A percentile compares a stretch with the other conserved stretches of the same genome.
These are phyloP conservation scores for Backusella luteola DNA, from an alignment of 192 early-diverging fungal species.

Conservation along the genomic window DNA sequence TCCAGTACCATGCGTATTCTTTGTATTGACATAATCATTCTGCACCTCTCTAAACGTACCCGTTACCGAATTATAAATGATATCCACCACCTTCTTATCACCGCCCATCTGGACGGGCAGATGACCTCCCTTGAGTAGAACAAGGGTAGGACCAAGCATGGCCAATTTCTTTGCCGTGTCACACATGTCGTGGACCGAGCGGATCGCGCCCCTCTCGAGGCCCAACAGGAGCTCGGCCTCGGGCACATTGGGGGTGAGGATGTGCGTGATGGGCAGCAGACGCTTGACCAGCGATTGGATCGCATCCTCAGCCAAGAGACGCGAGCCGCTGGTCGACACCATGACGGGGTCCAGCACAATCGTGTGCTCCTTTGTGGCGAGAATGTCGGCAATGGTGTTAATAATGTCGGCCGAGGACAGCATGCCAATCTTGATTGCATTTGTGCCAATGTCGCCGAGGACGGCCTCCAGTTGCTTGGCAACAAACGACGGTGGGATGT, in stretches of 20 bases:
- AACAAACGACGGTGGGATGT: constrained; percentile 63
- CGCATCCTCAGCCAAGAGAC: constrained; percentile 60
- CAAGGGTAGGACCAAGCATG: constrained; percentile 50
- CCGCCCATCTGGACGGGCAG: constrained; percentile 34
- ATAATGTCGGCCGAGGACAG: constrained; percentile 66
- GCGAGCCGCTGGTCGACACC: constrained; percentile 73
- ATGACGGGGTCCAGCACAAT: constrained; percentile 87
- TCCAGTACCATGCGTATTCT: constrained; percentile 84
- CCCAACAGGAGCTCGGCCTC: constrained; percentile 71
- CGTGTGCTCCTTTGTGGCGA: constrained; percentile 33
- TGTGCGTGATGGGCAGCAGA: constrained; percentile 68
- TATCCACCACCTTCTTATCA: constrained; percentile 49
- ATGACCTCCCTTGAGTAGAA: constrained; percentile 86
- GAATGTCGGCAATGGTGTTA: constrained; percentile 46
- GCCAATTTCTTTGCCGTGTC: constrained; percentile 55
- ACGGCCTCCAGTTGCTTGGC: constrained; percentile 67
- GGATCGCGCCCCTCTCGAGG: constrained; percentile 38
- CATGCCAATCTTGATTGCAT: constrained; percentile 83
- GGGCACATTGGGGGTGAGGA: constrained; percentile 84
- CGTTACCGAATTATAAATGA: constrained; percentile 53
- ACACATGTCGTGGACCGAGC: constrained; percentile 59
- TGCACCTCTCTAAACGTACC: constrained; percentile 42
- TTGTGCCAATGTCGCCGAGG: constrained; percentile 71
- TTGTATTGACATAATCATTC: constrained; percentile 61
- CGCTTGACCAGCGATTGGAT: constrained; percentile 48